Evolutionary conservation across 345 rosid species (phyloP).

Genomic region (thale cress (Arabidopsis thaliana)): DNA sequence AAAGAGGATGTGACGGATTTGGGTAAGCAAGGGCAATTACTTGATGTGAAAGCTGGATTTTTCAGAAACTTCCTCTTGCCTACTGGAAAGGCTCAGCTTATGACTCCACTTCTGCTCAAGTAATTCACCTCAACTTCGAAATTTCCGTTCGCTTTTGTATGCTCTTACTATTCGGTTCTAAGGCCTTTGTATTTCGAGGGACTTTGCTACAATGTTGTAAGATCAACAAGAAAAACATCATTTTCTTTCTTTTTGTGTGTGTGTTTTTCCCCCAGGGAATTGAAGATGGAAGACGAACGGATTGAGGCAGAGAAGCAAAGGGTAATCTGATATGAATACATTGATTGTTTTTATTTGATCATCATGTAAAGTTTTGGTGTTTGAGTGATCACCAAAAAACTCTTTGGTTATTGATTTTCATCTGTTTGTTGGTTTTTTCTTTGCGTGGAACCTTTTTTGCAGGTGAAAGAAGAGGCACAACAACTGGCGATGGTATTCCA

Average conservation of each 20-base stretch:
- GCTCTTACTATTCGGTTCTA: not conserved
- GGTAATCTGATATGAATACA: constrained; percentile 53
- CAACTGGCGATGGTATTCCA: constrained; percentile 82
- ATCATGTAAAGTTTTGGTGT: constrained; percentile 17
- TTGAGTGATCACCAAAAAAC: constrained; percentile 4
- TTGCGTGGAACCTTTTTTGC: constrained; percentile 22
- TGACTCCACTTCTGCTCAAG: constrained; percentile 83
- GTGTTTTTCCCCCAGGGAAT: constrained; percentile 58
- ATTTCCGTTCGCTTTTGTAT: too few relatives aligned
- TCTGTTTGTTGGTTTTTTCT: constrained; percentile 2
- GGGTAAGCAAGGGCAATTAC: constrained; percentile 81
- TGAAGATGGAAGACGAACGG: constrained; percentile 82
- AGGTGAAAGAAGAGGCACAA: constrained; percentile 96
- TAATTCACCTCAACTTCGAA: constrained; percentile 42
- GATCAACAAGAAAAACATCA: not conserved
- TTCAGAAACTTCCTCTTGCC: constrained; percentile 87
- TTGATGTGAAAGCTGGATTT: constrained; percentile 88
- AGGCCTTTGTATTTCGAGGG: not conserved
- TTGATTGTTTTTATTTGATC: constrained; percentile 2
- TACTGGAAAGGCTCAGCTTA: constrained; percentile 81
- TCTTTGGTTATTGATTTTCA: not conserved
- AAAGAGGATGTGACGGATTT: constrained; percentile 75
- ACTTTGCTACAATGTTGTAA: not conserved
- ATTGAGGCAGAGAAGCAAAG: constrained; percentile 90
- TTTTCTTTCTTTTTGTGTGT: too few relatives aligned